A percentile compares a stretch with the other conserved stretches of the same genome.
Conservation (phyloP, 2,329 filamentous ascomycete genomes). For the Ophiostoma tasmaniense region DNA sequence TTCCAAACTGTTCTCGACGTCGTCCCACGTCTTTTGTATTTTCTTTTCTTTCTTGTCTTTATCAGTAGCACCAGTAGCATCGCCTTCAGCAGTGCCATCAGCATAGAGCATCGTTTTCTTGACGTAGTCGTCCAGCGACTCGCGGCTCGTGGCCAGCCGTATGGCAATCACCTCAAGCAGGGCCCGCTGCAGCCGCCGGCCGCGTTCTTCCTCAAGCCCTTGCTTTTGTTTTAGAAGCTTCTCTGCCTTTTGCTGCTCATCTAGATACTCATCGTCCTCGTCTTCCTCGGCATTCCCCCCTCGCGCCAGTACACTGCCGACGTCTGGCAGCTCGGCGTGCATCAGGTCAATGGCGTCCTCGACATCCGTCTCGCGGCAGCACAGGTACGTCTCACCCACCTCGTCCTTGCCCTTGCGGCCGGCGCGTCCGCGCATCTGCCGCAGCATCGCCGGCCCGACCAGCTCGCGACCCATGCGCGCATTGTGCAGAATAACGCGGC, state of each 20-base stretch:
- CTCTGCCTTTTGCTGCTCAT: neutral
- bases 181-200: slow-evolving; percentile 55
- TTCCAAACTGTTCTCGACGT: slow-evolving; percentile 50
- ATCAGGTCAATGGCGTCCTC: slow-evolving; percentile 62
- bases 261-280: slow-evolving; percentile 34
- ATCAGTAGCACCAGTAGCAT: slow-evolving; percentile 26
- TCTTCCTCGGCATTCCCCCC: neutral
- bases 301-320: slow-evolving; percentile 37
- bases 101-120: slow-evolving; percentile 57
- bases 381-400: slow-evolving; percentile 68
- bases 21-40: slow-evolving; percentile 23
- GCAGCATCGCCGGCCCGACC: slow-evolving; percentile 69
- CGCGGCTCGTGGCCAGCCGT: slow-evolving; percentile 55
- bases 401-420: slow-evolving; percentile 73
- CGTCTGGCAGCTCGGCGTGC: slow-evolving; percentile 61
- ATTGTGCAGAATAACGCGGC: slow-evolving; percentile 66
- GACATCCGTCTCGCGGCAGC: slow-evolving; percentile 59
- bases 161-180: slow-evolving; percentile 63
- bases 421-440: slow-evolving; percentile 72
- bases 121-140: slow-evolving; percentile 60
- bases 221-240: neutral
- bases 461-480: slow-evolving; percentile 68
- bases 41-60: slow-evolving; percentile 37
- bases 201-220: neutral
- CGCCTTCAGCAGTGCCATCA: neutral